phyloP scores from a whole-genome alignment of 1,284 basidiomycete species.

The Apiotrichum gracile region DNA sequence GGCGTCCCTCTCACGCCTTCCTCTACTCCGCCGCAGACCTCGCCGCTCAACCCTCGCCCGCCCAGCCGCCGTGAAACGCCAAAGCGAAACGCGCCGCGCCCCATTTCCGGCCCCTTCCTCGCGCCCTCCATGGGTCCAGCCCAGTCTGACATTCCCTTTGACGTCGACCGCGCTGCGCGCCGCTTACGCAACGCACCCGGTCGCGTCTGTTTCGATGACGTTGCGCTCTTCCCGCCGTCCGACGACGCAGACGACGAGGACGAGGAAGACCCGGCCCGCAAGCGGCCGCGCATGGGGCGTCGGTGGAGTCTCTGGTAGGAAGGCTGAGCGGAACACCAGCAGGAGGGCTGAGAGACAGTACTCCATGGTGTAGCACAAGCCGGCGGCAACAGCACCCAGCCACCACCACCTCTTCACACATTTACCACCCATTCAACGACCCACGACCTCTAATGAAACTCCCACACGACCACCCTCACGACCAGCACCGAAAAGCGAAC shows the following conservation, averaged over 20 bases:
- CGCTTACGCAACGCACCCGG: slow-evolving; percentile 2
- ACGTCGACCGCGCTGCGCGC: slow-evolving; percentile 7
- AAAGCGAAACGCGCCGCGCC: not conserved
- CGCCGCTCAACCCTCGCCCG: not conserved
- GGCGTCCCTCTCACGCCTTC: not conserved
- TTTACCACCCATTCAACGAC: no score
- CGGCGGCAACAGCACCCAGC: no score
- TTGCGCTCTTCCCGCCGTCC: slow-evolving; percentile 6
- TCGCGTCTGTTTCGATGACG: slow-evolving; percentile 9
- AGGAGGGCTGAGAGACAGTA: no score
- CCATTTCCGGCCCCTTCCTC: slow-evolving; percentile 2
- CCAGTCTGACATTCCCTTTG: not conserved
- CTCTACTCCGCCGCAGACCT: not conserved
- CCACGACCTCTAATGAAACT: no score
- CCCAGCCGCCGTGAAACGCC: not conserved
- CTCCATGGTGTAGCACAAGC: no score
- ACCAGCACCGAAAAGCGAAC: no score
- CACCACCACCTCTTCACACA: no score
- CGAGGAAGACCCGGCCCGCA: not conserved
- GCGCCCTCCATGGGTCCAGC: not conserved
- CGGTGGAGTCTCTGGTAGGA: slow-evolving; percentile 10
- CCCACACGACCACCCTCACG: no score
- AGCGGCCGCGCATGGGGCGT: not conserved
- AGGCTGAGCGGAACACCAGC: no score
- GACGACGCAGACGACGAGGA: slow-evolving; percentile 4